These are phyloP conservation scores for Colletotrichum acutatum DNA, from an alignment of 2,329 filamentous ascomycete genomes.

Conservation along the genomic window DNA sequence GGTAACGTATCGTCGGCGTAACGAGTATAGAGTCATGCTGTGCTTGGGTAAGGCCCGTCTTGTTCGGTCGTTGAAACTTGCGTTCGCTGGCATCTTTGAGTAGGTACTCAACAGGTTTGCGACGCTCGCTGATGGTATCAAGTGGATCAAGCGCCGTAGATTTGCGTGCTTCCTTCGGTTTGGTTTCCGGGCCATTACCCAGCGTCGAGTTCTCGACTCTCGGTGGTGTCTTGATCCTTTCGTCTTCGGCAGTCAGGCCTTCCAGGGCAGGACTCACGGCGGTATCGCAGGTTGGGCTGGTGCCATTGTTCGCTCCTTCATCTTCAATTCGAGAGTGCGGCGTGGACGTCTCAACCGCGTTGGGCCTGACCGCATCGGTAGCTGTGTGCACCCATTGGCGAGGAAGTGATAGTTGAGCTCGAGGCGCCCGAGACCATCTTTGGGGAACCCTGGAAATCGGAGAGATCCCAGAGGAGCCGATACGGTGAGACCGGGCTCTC, in stretches of 20 bases:
- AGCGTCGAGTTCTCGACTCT: not conserved
- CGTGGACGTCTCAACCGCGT: not conserved
- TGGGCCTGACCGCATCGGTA: not conserved
- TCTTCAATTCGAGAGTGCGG: not conserved
- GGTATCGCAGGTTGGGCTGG: not conserved
- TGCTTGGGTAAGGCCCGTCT: not conserved
- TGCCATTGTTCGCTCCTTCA: not conserved
- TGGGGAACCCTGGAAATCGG: conserved; percentile 33
- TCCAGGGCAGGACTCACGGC: not conserved
- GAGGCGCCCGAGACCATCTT: conserved; percentile 28
- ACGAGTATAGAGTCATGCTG: conserved; percentile 43
- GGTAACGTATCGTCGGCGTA: conserved; percentile 38
- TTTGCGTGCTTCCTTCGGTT: not conserved
- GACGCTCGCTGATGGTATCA: not conserved
- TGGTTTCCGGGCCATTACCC: not conserved
- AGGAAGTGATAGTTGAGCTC: conserved; percentile 8
- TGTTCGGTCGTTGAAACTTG: not conserved
- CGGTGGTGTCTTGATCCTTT: not conserved
- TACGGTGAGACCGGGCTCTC: conserved; percentile 52
- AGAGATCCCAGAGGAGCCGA: conserved; percentile 39
- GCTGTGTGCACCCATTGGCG: conserved; percentile 9
- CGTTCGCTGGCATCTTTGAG: not conserved
- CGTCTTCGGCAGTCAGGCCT: not conserved
- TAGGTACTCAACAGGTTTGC: not conserved
- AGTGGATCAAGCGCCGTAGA: not conserved